Evolutionary conservation across 768 basidiomycete species (phyloP), one percentile per base, ranked within the genome.

Genomic region (Mycena belliarum): DNA sequence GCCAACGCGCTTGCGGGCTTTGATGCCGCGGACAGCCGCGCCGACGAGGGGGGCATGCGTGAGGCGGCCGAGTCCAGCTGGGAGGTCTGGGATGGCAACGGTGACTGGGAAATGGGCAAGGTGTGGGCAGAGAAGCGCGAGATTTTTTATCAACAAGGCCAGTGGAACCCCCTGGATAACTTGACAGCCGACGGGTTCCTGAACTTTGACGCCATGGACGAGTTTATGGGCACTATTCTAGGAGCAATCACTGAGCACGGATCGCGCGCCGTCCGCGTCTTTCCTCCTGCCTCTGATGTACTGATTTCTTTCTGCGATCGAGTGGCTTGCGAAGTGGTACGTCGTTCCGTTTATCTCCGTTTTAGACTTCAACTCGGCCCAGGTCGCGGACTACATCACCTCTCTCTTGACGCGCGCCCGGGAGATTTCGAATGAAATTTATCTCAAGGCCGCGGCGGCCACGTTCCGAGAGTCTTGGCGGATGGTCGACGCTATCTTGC

Each of bases 101-200:
- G 71, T 12, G 89, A 93, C 55, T 95, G 92, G 92, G 95, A 96
- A 72, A 86, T 97, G 79, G 92, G 92, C 1, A 88, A 93, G 63
- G 88, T 95, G 18, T 99, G 96, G 93, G 87, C 91, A 1, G 95
- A 99, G 73, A 95, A 96, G 76, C 77, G 90, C 43, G 95, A 96
- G 70, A 86, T 98, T 21, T 94, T 98, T 65, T 98, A 96, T 71
- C 89, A 94, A 61, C 83, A 84, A 55, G 85, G 82, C 8, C 79
- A 82, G 46, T 95, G 92, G 88, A 82, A 89, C 60, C 83, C 95
- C 0, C 69, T 89, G 52, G 86, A 88, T 59, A 99, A 98, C 72
- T 83, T 90, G 68, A 87, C 85, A 85, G 42, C 37, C 5, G 61
- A 83, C n/a, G 75, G 79, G 32, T 74, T 76, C 38, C 80, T 98